Base-by-base conservation (phyloP, 257 asterid species). In the Avicennia marina region DNA sequence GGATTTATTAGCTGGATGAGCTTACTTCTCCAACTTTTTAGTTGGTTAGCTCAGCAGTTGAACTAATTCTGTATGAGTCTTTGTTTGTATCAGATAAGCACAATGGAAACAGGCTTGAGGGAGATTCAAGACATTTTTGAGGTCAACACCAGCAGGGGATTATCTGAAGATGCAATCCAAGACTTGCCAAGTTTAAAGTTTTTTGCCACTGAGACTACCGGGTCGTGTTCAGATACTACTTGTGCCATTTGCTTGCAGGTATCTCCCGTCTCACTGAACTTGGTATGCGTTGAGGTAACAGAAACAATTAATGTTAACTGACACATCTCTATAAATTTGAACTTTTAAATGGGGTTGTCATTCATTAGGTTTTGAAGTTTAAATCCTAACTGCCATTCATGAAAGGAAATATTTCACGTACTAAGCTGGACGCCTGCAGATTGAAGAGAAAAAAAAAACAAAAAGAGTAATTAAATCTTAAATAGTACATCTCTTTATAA, bases 201-300 rank as follows among this genome's bases (percentile, higher is more conserved):
- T 57, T 56, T 21, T 20, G 56, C 51, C 4, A 27, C 20, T 3
- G 76, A 39, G 56, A 47, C 66, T 6, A 6, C 50, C 7, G 7
- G 22, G 11, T 47, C 65, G 34, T 51, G 67, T 56, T 58, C 55
- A 2, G 78, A 84, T 60, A 46, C 68, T 7, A 62, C 68, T 46
- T 87, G 98, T 66, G 64, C 90, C 46, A 87, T 90, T 62, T 90
- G 98, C 80, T 74, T 87, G 58, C 88, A 71, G 95, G 98, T 87
- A 74, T 22, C 47, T 59, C 22, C 39, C n/a, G n/a, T n/a, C n/a
- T n/a, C n/a, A n/a, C n/a, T n/a, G n/a, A n/a, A n/a, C n/a, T n/a
- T n/a, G n/a, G n/a, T n/a, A n/a, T n/a, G n/a, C n/a, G n/a, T n/a
- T n/a, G n/a, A n/a, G n/a, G n/a, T n/a, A n/a, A n/a, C n/a, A n/a